Percentiles rank a stretch among this genome's conserved stretches.
These are phyloP conservation scores for Cercospora janseana DNA, from an alignment of 2,329 filamentous ascomycete genomes.

Conservation along the genomic window DNA sequence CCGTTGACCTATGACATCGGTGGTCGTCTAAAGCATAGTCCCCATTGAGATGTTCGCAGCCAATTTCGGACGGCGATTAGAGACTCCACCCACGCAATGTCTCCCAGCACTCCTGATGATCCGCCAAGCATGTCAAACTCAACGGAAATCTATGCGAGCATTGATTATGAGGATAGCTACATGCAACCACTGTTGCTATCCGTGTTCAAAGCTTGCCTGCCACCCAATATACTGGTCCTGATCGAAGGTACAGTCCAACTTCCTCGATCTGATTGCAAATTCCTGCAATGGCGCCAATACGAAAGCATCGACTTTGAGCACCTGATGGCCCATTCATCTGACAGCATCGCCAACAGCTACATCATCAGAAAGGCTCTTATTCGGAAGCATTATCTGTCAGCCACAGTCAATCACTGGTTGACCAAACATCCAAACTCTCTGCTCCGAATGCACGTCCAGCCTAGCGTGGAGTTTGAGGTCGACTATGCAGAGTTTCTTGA, in stretches of 20 bases:
- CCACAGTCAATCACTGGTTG: constrained; percentile 80
- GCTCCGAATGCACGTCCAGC: constrained; percentile 69
- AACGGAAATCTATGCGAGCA: constrained; percentile 61
- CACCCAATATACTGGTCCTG: constrained; percentile 41
- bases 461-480: constrained; percentile 82
- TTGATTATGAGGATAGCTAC: constrained; percentile 85
- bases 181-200: constrained; percentile 80
- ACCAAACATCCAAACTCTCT: constrained; percentile 74
- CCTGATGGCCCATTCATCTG: constrained; percentile 59
- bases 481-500: constrained; percentile 97
- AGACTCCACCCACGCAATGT: constrained; percentile 8
- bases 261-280: constrained; percentile 45
- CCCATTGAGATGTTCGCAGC: no score
- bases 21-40: no score
- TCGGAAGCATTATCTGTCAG: constrained; percentile 87
- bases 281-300: constrained; percentile 82
- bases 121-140: not conserved
- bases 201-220: constrained; percentile 65
- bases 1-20: no score
- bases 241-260: constrained; percentile 56
- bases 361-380: constrained; percentile 95
- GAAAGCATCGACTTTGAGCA: constrained; percentile 83
- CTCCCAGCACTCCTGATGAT: not conserved
- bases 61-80: not conserved
- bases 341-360: constrained; percentile 79